Percentiles rank a stretch among this genome's conserved stretches.
Conservation (phyloP, 257 asterid species). For the Gardenia jasminoides region DNA sequence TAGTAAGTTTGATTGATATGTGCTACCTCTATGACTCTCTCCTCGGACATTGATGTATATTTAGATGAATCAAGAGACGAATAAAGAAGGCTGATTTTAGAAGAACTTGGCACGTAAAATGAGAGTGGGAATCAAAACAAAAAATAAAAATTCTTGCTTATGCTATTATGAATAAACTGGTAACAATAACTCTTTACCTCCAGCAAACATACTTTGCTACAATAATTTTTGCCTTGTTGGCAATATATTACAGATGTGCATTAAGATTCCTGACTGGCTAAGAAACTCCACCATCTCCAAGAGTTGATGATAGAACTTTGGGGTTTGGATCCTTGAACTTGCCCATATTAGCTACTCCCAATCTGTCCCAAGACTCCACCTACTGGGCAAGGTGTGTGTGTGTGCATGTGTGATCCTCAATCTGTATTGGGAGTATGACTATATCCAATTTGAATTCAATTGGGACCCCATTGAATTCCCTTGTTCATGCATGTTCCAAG, state of each 20-base stretch:
- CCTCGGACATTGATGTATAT: neutral
- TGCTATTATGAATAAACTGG: too few relatives aligned
- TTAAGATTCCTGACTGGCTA: constrained; percentile 20
- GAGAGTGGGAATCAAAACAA: neutral
- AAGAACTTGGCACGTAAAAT: neutral
- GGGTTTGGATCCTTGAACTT: constrained; percentile 44
- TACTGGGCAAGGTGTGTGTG: constrained; percentile 7
- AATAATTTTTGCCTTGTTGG: neutral
- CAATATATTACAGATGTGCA: neutral
- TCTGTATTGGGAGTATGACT: constrained; percentile 29
- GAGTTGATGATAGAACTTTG: constrained; percentile 17
- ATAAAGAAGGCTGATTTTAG: neutral
- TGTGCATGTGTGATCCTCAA: constrained; percentile 30
- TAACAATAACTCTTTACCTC: too few relatives aligned
- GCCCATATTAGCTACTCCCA: constrained; percentile 41
- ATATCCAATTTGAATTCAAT: constrained; percentile 40
- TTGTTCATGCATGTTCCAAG: constrained; percentile 71
- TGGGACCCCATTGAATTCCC: constrained; percentile 36
- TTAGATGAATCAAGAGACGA: neutral
- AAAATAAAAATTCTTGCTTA: too few relatives aligned
- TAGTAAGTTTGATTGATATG: too few relatives aligned
- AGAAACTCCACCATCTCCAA: constrained; percentile 22
- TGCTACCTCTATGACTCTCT: too few relatives aligned
- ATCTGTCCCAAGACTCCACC: constrained; percentile 46
- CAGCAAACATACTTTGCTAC: too few relatives aligned